Conservation (phyloP, 352 stramenopile species). For the Phytophthora ohioensis region DNA sequence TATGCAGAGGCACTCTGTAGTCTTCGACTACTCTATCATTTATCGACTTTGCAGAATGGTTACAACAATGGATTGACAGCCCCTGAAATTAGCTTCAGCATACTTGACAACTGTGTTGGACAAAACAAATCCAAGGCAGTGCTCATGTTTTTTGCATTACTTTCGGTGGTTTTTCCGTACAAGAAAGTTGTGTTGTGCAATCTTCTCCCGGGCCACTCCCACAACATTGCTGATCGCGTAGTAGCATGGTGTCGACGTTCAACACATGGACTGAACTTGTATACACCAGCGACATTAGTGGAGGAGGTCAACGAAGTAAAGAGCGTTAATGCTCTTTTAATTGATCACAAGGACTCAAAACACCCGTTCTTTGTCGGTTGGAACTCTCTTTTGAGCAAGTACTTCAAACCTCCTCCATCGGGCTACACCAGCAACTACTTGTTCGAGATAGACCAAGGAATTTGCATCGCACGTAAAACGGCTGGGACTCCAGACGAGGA, state of each 20-base stretch:
- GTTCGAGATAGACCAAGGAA: slow-evolving; percentile 17
- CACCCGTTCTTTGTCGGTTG: slow-evolving; percentile 16
- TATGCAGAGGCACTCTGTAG: neutral
- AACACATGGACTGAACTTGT: slow-evolving; percentile 1
- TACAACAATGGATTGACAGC: neutral
- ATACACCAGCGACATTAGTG: slow-evolving; percentile 1
- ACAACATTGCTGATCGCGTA: slow-evolving; percentile 26
- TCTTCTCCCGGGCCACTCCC: slow-evolving; percentile 9
- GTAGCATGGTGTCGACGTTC: slow-evolving; percentile 14
- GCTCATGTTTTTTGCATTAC: slow-evolving; percentile 19
- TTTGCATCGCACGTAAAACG: slow-evolving; percentile 17
- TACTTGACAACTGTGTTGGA: slow-evolving; percentile 16
- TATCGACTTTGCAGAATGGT: neutral
- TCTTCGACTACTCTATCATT: slow-evolving; percentile 8
- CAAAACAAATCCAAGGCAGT: slow-evolving; percentile 28
- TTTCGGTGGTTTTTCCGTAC: slow-evolving; percentile 7
- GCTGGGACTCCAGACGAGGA: slow-evolving; percentile 8
- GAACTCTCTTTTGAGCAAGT: slow-evolving; percentile 4
- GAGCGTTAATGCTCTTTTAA: slow-evolving; percentile 15
- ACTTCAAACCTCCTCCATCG: slow-evolving; percentile 10
- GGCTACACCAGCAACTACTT: slow-evolving; percentile 20
- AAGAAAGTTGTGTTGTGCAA: slow-evolving; percentile 10
- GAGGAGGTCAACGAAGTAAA: slow-evolving; percentile 9
- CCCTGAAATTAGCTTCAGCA: slow-evolving; percentile 8
- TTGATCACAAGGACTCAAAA: slow-evolving; percentile 8